Conservation (phyloP, 805 yeast species). For the Cyberlindnera japonica region DNA sequence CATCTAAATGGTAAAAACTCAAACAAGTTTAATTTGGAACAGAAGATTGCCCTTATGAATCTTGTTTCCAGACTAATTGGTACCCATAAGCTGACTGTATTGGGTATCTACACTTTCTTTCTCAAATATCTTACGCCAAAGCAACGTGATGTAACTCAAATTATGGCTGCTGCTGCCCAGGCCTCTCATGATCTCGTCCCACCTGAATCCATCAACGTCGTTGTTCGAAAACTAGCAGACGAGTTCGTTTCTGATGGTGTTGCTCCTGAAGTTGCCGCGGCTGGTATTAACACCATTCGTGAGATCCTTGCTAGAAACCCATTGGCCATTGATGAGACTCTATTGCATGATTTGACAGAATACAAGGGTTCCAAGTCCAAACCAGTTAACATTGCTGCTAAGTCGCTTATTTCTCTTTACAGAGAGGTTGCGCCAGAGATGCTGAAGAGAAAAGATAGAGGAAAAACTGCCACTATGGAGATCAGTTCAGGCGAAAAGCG, state of each 20-base stretch:
- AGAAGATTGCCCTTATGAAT: constrained; percentile 84
- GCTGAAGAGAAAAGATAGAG: constrained; percentile 87
- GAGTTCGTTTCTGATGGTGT: constrained; percentile 99
- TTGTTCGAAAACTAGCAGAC: constrained; percentile 90
- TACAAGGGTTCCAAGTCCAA: constrained; percentile 93
- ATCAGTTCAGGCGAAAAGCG: constrained; percentile 58
- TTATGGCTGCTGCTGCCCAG: constrained; percentile 96
- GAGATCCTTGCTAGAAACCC: constrained; percentile 94
- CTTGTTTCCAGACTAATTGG: constrained; percentile 87
- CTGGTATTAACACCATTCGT: constrained; percentile 93
- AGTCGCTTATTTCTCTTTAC: constrained; percentile 77
- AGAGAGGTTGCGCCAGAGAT: constrained; percentile 96
- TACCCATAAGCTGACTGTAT: constrained; percentile 85
- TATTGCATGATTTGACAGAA: constrained; percentile 84
- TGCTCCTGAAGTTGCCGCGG: constrained; percentile 95
- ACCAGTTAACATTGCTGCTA: constrained; percentile 92
- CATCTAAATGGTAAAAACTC: constrained; percentile 69
- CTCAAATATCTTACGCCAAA: constrained; percentile 90
- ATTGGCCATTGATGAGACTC: constrained; percentile 81
- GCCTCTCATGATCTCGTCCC: constrained; percentile 96
- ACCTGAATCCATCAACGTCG: constrained; percentile 79
- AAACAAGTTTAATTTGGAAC: constrained; percentile 77
- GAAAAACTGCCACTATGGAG: constrained; percentile 85
- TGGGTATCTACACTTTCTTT: constrained; percentile 87
- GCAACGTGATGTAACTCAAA: constrained; percentile 89